phyloP scores from a whole-genome alignment of 164 flowering plant genomes.

The Magnolia sinica region DNA sequence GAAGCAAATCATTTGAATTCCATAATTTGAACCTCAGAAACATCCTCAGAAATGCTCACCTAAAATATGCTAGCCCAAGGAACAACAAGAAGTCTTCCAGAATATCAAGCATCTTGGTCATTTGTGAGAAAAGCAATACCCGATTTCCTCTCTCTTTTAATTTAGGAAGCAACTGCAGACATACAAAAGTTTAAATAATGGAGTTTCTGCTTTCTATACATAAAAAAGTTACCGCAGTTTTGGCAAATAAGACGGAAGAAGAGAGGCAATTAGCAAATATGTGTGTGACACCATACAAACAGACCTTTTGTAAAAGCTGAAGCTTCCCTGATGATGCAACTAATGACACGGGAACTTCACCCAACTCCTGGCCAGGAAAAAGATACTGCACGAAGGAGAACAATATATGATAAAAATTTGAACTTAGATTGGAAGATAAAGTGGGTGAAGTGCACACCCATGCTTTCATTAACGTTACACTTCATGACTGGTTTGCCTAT shows the following conservation, averaged over 20 bases:
- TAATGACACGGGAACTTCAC: not conserved
- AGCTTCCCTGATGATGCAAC: conserved; percentile 13
- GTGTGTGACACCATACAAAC: not conserved
- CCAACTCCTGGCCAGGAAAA: conserved; percentile 11
- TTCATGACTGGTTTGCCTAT: too few species aligned
- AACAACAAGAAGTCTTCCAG: conserved; percentile 11
- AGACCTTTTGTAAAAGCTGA: conserved; percentile 13
- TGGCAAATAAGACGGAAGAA: too few species aligned
- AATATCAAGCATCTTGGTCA: conserved; percentile 14
- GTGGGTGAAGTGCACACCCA: too few species aligned
- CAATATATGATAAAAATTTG: not conserved
- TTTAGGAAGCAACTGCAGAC: conserved; percentile 14
- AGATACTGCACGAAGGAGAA: conserved; percentile 7
- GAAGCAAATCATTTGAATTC: not conserved
- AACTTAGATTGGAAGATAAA: not conserved
- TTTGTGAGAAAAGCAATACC: conserved; percentile 7
- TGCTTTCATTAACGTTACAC: too few species aligned
- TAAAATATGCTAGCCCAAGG: conserved; percentile 10
- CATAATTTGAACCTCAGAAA: not conserved
- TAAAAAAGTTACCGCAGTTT: too few species aligned
- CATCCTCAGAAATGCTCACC: not conserved
- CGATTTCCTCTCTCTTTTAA: conserved; percentile 13
- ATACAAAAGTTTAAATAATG: not conserved
- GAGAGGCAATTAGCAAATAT: too few species aligned
- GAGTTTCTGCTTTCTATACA: not conserved